Evolutionary conservation across 2,329 filamentous ascomycete species (phyloP).

Genomic region (Clonostachys rosea): DNA sequence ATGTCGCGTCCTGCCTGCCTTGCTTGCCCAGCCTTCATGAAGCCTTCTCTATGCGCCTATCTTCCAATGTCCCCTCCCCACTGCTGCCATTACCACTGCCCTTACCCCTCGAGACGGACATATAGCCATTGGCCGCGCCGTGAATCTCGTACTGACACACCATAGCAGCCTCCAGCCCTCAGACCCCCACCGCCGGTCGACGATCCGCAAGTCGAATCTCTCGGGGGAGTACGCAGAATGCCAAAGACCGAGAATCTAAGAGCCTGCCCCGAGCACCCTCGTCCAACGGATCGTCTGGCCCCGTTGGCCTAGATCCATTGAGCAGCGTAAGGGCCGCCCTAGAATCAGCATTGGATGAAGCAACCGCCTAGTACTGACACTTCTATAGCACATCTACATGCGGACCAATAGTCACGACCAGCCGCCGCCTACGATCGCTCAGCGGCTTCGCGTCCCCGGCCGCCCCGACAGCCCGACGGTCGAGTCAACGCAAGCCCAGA

Average conservation of each 20-base stretch:
- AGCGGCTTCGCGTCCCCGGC: conserved; percentile 46
- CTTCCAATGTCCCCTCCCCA: no score
- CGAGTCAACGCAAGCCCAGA: conserved; percentile 31
- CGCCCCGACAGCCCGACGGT: conserved; percentile 46
- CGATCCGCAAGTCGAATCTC: conserved; percentile 14
- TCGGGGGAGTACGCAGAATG: conserved; percentile 55
- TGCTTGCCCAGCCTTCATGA: no score
- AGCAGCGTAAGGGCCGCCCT: conserved; percentile 8
- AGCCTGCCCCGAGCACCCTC: conserved; percentile 1
- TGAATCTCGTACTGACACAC: no score
- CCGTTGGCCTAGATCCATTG: conserved; percentile 22
- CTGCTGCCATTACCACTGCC: no score
- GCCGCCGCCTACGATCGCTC: conserved; percentile 43
- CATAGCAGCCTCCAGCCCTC: no score
- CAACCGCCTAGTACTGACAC: not conserved
- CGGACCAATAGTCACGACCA: conserved; percentile 28
- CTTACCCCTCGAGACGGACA: no score
- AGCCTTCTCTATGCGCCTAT: no score
- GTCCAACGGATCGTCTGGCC: conserved; percentile 1
- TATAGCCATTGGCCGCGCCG: no score
- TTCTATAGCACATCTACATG: conserved; percentile 29
- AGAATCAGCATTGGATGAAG: no score
- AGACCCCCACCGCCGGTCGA: conserved; percentile 4
- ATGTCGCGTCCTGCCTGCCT: no score
- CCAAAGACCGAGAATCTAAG: conserved; percentile 19